Percentiles rank a stretch among this genome's conserved stretches.
Evolutionary conservation across 352 stramenopile genomes (phyloP).

Genomic region (Plasmopara muralis): DNA sequence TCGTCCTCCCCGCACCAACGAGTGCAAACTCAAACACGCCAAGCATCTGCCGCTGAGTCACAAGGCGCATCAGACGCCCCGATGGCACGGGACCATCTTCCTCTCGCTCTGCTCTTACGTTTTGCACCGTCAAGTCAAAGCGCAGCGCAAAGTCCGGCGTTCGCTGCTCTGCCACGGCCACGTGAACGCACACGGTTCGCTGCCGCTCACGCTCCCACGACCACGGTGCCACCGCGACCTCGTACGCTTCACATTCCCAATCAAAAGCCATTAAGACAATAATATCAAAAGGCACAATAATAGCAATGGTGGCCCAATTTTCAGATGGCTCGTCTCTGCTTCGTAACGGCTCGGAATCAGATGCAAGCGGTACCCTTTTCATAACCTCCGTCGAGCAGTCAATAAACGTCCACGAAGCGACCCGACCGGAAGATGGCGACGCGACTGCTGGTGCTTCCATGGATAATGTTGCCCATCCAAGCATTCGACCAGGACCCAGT

Average conservation of each 20-base stretch:
- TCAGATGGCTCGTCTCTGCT: neutral
- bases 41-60: conserved; percentile 51
- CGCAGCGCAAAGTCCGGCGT: conserved; percentile 38
- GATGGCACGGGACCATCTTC: neutral
- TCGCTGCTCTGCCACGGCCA: conserved; percentile 31
- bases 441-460: conserved; percentile 1
- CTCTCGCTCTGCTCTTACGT: neutral
- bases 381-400: neutral
- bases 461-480: conserved; percentile 6
- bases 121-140: conserved; percentile 22
- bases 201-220: conserved; percentile 9
- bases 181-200: conserved; percentile 10
- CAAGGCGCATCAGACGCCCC: conserved; percentile 14
- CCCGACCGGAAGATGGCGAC: neutral
- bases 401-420: neutral
- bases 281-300: too few species aligned
- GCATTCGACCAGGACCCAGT: conserved; percentile 2
- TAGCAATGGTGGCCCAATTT: neutral
- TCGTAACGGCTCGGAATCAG: neutral
- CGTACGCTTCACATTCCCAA: conserved; percentile 13
- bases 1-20: neutral
- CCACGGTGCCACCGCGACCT: conserved; percentile 24
- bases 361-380: neutral
- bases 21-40: conserved; percentile 32
- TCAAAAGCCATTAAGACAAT: conserved; percentile 10